A percentile compares a stretch with the other conserved stretches of the same genome.
Evolutionary conservation across 2,329 filamentous ascomycete genomes (phyloP).

Genomic region (Talaromyces rugulosus): DNA sequence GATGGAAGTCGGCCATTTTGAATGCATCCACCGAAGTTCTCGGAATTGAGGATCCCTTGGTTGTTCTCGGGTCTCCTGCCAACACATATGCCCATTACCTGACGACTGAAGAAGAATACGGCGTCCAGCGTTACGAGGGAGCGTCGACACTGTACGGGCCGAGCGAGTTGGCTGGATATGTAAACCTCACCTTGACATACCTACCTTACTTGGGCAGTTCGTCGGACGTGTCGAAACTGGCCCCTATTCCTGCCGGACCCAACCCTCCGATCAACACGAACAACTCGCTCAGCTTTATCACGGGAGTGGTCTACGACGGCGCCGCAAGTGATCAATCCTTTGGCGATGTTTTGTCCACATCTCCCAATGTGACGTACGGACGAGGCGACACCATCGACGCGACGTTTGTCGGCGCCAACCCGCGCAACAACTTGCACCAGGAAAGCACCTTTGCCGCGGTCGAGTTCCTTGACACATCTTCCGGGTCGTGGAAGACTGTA

Average conservation of each 20-base stretch:
- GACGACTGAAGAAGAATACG: constrained; percentile 73
- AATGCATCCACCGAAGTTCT: constrained; percentile 50
- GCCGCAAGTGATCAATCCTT: constrained; percentile 63
- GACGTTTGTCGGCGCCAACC: constrained; percentile 81
- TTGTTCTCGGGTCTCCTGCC: constrained; percentile 81
- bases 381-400: constrained; percentile 61
- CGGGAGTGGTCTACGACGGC: constrained; percentile 70
- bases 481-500: constrained; percentile 59
- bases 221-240: constrained; percentile 33
- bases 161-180: constrained; percentile 77
- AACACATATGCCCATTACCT: constrained; percentile 89
- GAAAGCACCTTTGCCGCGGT: constrained; percentile 75
- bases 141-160: constrained; percentile 84
- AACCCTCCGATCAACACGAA: constrained; percentile 74
- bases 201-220: constrained; percentile 61
- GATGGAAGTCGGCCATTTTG: constrained; percentile 72
- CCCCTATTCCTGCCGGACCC: constrained; percentile 50
- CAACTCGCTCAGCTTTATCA: constrained; percentile 74
- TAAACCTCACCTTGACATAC: constrained; percentile 75
- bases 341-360: constrained; percentile 59
- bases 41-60: constrained; percentile 56
- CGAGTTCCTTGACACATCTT: constrained; percentile 54
- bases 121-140: constrained; percentile 88
- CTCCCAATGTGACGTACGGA: constrained; percentile 52
- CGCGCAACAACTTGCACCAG: constrained; percentile 77